Evolutionary conservation across 768 basidiomycete species (phyloP), one percentile per base, ranked within the genome.

Genomic region (Leccinum obscurum): DNA sequence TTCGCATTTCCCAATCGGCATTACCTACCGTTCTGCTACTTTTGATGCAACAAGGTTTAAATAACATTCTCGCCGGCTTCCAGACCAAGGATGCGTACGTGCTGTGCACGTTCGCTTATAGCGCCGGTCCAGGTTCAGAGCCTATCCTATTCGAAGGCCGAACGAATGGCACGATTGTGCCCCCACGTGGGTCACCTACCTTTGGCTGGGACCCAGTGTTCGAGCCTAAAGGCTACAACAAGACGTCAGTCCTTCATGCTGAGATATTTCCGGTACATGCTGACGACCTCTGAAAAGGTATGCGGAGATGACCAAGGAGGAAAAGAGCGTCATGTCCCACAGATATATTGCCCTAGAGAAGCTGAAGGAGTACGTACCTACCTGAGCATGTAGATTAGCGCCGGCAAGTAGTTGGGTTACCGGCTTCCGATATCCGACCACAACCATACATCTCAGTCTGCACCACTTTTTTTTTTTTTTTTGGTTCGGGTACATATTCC

Each of bases 181-280:
- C 86, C 26, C 82, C 95, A 1, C 76, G 95, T 48, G 96, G 96
- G 0, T 81, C 86, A 0, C 76, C 80, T 32, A 75, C 82, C 14
- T 98, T 98, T 69, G 96, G 96, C 22, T 98, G 95, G 94, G 93
- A 96, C 74, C 80, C 93, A 0, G 76, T 90, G 8, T 97, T 96
- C 69, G 84, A 94, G 70, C 91, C 90, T 0, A 79, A 84, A 53
- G 88, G 84, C 10, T 86, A 82, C 20, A 86, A 87, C 7, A 79
- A 86, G 73, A 98, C 95, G 90, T 95, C 61, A 60, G 80, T 69
- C 76, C 66, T 8, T 44, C 14, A 3, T 24, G 20, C 6, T 3
- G 24, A 8, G 7, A 41, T 34, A 41, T 34, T 4, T 2, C 13
- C 13, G 24, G 39, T n/a, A 7, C 46, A 48, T 24, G 32, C 49